Evolutionary conservation across 2,329 filamentous ascomycete species (phyloP).

Genomic region (Magnaporthiopsis incrustans): DNA sequence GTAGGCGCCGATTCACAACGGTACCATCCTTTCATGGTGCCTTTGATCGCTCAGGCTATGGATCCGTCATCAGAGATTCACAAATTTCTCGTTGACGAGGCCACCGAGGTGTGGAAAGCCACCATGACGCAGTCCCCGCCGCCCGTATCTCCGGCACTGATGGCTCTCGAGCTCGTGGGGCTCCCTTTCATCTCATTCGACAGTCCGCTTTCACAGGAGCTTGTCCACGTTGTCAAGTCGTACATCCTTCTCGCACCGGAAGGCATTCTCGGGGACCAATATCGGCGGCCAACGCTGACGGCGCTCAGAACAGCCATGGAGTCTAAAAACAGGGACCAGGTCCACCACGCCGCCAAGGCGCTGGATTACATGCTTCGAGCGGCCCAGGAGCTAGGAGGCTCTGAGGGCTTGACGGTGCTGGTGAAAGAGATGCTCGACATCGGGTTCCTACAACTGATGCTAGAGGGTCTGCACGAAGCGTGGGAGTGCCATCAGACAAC

Average conservation of each 20-base stretch:
- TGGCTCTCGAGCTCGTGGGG: constrained; percentile 52
- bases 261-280: constrained; percentile 52
- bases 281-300: constrained; percentile 40
- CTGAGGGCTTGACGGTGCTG: constrained; percentile 52
- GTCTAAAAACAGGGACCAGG: constrained; percentile 47
- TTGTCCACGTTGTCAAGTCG: constrained; percentile 57
- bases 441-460: constrained; percentile 54
- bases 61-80: constrained; percentile 67
- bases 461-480: constrained; percentile 58
- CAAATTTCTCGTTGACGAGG: constrained; percentile 83
- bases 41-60: constrained; percentile 73
- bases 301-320: constrained; percentile 43
- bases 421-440: constrained; percentile 57
- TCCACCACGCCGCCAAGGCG: constrained; percentile 49
- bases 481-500: constrained; percentile 73
- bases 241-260: constrained; percentile 64
- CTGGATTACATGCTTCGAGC: constrained; percentile 59
- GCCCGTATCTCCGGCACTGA: constrained; percentile 53
- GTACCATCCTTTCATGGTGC: constrained; percentile 74
- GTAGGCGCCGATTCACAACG: constrained; percentile 70
- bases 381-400: constrained; percentile 54
- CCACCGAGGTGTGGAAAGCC: constrained; percentile 78
- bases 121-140: constrained; percentile 60
- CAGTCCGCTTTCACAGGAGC: constrained; percentile 52
- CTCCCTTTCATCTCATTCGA: constrained; percentile 61